Evolutionary conservation across 352 stramenopile genomes (phyloP).

Genomic region (Blastocystis sp.): DNA sequence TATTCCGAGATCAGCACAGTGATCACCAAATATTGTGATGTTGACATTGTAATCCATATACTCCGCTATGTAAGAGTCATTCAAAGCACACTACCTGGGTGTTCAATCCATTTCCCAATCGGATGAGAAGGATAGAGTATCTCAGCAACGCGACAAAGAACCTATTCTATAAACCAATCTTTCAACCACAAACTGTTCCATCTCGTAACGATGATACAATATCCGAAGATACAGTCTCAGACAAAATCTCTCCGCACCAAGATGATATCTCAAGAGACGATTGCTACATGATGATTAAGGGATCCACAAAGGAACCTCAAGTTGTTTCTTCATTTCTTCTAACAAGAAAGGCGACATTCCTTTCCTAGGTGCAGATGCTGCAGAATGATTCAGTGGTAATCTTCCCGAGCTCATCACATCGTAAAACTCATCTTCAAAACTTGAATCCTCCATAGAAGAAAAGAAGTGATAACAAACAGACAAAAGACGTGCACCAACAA

Average conservation of each 20-base stretch:
- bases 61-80: background rate
- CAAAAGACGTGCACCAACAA: background rate
- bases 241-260: constrained; percentile 45
- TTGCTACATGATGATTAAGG: background rate
- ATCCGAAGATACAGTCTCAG: constrained; percentile 8
- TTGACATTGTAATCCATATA: constrained; percentile 52
- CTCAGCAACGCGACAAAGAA: constrained; percentile 19
- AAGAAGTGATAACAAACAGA: background rate
- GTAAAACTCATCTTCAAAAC: constrained; percentile 2
- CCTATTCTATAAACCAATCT: background rate
- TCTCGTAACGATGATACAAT: constrained; percentile 31
- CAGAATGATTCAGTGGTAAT: background rate
- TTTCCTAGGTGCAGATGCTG: too few relatives aligned
- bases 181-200: background rate
- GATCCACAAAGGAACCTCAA: background rate
- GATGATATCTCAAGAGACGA: constrained; percentile 38
- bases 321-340: constrained; percentile 30
- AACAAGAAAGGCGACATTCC: background rate
- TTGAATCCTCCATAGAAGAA: background rate
- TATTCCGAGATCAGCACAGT: constrained; percentile 40
- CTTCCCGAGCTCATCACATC: constrained; percentile 2
- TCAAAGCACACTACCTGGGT: background rate
- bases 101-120: background rate
- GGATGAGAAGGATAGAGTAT: background rate
- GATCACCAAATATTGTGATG: constrained; percentile 22